A percentile compares a stretch with the other conserved stretches of the same genome.
Evolutionary conservation across 225 moss, liverwort and hornwort genomes (phyloP).

Genomic region (Lunularia cruciata): DNA sequence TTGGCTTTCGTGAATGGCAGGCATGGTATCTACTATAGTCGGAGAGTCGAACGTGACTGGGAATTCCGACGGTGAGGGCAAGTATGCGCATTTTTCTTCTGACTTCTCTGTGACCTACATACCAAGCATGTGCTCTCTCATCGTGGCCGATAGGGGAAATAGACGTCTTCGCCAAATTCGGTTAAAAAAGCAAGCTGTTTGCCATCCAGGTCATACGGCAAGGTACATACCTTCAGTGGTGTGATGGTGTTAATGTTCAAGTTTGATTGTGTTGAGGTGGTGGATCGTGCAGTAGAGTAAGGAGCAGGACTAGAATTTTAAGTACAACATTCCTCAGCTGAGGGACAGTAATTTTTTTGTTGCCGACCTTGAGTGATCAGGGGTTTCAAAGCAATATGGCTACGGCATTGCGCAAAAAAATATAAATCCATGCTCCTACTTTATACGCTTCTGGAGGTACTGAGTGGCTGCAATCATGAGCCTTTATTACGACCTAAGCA

Average conservation of each 20-base stretch:
- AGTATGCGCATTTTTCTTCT: conserved; percentile 51
- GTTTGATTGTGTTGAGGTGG: too few relatives aligned
- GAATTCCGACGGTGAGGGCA: conserved; percentile 62
- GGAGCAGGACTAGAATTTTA: too few relatives aligned
- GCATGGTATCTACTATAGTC: conserved; percentile 64
- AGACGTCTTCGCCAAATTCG: conserved; percentile 55
- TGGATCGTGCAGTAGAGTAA: too few relatives aligned
- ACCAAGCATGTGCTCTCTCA: conserved; percentile 49
- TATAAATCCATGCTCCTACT: too few relatives aligned
- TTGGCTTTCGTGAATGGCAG: conserved; percentile 43
- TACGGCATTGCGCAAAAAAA: too few relatives aligned
- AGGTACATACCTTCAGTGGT: too few relatives aligned
- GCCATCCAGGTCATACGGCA: neutral
- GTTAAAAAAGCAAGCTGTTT: conserved; percentile 26
- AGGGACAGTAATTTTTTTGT: neutral
- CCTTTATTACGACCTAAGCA: neutral
- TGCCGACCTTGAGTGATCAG: neutral
- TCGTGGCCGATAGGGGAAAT: conserved; percentile 59
- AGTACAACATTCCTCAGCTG: neutral
- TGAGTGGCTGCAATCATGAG: too few relatives aligned
- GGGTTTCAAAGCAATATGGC: too few relatives aligned
- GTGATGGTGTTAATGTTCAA: neutral
- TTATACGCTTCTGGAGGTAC: too few relatives aligned
- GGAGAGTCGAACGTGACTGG: conserved; percentile 66
- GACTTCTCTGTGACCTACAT: conserved; percentile 59